Base-by-base conservation (phyloP, 176 grass and related monocot species). In the Aegilops umbellulata region DNA sequence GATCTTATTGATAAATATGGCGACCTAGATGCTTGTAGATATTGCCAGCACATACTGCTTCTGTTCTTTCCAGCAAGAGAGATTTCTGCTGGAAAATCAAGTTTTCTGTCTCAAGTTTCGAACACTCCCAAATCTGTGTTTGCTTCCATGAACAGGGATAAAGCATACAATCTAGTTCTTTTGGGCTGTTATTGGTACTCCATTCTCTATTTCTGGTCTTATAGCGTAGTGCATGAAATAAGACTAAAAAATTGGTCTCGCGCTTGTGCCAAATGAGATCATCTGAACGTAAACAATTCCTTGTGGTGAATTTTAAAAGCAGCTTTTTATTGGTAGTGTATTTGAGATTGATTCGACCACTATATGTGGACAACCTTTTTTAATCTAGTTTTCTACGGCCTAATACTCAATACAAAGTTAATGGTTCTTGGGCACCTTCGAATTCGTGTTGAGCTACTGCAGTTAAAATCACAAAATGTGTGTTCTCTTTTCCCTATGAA, bases 361-460 rank as follows among this genome's bases (percentile, higher is more conserved):
- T 49, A 49, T 16, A 49, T 49, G 46, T 49, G 46, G 53, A 42
- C 31, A 55, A 47, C 39, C 55, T 66, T 42, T 83, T 71, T 49
- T 49, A 55, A 55, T 76, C n/a, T 46, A 78, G 22, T n/a, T 73
- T 60, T 32, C 15, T 66, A 32, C 16, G 27, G 20, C 70, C 24
- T 64, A 60, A 41, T 85, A 71, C n/a, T 57, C 57, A 26, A 39
- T 70, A 30, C 46, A 76, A 78, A 36, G 24, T 86, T 74, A 80
- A 65, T 60, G 13, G 26, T 49, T 15, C 46, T 49, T 47, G 13
- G 25, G 8, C 24, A 41, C 27, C 64, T 80, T 67, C 26, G 11
- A 71, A 39, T 24, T 76, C 25, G 13, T 69, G 60, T 89, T 49
- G 14, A 49, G 14, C 46, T 49, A 49, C 46, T 49, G 46, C 46